Base-by-base conservation (phyloP, 176 grass and related monocot genomes). In the Themeda triandra region DNA sequence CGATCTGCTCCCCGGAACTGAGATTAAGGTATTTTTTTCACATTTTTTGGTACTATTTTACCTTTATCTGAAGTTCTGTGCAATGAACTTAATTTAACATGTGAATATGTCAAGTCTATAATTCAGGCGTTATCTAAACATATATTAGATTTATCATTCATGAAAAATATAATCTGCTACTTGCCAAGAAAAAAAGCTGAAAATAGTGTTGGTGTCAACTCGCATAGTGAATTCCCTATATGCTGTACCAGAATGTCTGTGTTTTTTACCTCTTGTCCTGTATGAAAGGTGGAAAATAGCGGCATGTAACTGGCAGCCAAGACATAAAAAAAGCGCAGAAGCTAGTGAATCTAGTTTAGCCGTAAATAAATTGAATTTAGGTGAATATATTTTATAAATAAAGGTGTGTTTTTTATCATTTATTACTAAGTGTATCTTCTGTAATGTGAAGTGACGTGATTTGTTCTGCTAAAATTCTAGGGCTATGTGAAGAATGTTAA, bases 401-500 rank as follows among this genome's bases (percentile, higher is more conserved):
- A 66, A 66, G 41, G 36, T 28, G 10, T 76, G 30, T n/a, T 15
- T 49, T 73, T 29, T 66, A 59, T 45, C 56, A 56, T 41, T 65
- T 58, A 27, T 21, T 77, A 62, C 66, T 54, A 29, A 78, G 6
- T 27, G 8, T 79, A 63, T 80, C 6, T 41, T 73, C 2, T 69
- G 5, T 32, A 65, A n/a, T 18, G 28, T 78, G 74, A 11, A 66
- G 35, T 86, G n/a, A 83, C 1, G 0, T 66, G 56, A 66, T 86
- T 40, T 40, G 29, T 66, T 2, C 56, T 86, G 30, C 28, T 56
- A 73, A 66, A 23, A 46, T 28, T 90, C 6, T 80, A 98, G 96
- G 96, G 96, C 70, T 98, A 98, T 76, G 96, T 95, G 72, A 98
- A 98, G 81, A 98, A 80, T 79, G 83, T 98, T 69, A 93, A 75